Conservation (phyloP, 2,329 filamentous ascomycete species). For the Dothistroma septosporum region DNA sequence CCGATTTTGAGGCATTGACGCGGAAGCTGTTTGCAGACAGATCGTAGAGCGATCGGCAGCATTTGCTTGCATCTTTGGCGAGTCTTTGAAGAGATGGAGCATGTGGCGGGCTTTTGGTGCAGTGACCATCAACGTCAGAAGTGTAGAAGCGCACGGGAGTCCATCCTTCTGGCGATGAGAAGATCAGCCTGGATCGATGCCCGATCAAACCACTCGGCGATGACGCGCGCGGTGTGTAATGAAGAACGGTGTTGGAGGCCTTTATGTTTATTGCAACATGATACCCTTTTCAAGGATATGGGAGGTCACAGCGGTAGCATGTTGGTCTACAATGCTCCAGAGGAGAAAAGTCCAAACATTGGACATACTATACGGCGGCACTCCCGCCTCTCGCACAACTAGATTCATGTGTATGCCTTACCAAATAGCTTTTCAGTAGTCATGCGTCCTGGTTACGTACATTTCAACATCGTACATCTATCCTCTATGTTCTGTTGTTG, state of each 20-base stretch:
- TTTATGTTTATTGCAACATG: neutral
- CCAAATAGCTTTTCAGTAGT: neutral
- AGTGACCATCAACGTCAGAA: too few species aligned
- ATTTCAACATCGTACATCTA: neutral
- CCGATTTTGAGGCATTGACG: conserved; percentile 47
- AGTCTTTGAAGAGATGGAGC: too few species aligned
- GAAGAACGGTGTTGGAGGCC: neutral
- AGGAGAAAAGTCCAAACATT: neutral
- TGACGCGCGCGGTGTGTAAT: too few species aligned
- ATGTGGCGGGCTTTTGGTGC: too few species aligned
- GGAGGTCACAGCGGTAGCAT: neutral
- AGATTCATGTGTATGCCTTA: neutral
- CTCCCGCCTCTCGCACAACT: neutral
- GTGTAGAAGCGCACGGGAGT: too few species aligned
- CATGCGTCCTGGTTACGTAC: neutral
- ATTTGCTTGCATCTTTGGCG: neutral
- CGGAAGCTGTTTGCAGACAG: conserved; percentile 19
- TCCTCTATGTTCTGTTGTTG: neutral
- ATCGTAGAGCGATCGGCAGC: neutral
- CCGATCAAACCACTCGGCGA: too few species aligned
- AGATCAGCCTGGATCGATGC: too few species aligned
- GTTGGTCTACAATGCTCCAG: neutral
- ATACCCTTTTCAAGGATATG: neutral
- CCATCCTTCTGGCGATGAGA: too few species aligned
- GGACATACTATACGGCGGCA: neutral